Percentiles rank a stretch among this genome's conserved stretches.
Conservation (phyloP, 1,139 yeast genomes). For the Hyphopichia fennica region DNA sequence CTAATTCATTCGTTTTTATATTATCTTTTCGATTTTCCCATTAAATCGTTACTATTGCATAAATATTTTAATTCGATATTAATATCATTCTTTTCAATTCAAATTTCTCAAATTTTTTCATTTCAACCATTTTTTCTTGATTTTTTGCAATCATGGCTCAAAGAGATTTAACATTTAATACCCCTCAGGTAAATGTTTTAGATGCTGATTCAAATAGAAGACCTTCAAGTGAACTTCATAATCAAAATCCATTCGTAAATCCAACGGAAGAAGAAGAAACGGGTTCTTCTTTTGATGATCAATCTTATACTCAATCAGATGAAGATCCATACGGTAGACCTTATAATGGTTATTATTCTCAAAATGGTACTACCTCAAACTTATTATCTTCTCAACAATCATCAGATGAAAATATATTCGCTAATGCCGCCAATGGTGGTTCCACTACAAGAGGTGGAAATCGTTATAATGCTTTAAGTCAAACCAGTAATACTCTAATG, state of each 20-base stretch:
- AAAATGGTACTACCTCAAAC: constrained; percentile 44
- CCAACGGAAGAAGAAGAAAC: constrained; percentile 24
- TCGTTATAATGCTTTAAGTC: neutral
- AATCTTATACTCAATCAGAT: constrained; percentile 17
- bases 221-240: neutral
- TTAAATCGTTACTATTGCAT: too few relatives aligned
- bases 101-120: too few relatives aligned
- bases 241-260: constrained; percentile 25
- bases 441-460: neutral
- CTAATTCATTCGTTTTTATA: too few relatives aligned
- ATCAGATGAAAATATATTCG: constrained; percentile 12
- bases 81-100: too few relatives aligned
- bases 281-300: constrained; percentile 23
- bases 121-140: too few relatives aligned
- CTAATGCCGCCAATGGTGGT: neutral
- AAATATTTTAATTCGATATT: too few relatives aligned
- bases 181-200: constrained; percentile 14
- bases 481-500: neutral
- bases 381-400: constrained; percentile 29
- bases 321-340: constrained; percentile 36
- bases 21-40: too few relatives aligned
- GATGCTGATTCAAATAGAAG: neutral
- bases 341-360: constrained; percentile 40
- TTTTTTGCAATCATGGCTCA: constrained; percentile 22
- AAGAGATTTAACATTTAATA: constrained; percentile 36